Conservation (phyloP, 2,329 filamentous ascomycete genomes). For the Zymoseptoria ardabiliae region DNA sequence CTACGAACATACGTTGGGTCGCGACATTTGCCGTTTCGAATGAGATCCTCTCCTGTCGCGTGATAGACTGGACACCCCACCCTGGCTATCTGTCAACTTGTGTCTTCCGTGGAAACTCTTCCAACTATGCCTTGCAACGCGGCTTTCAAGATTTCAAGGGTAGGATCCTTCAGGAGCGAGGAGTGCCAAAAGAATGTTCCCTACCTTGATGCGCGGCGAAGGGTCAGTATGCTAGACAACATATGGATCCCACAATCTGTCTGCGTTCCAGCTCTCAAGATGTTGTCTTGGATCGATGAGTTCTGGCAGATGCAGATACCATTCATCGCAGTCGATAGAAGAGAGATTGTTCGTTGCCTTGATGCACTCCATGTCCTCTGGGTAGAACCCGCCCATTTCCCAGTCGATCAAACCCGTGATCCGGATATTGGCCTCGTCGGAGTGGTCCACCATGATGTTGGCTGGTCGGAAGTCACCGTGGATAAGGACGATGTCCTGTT, state of each 20-base stretch:
- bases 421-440: background rate
- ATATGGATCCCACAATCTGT: background rate
- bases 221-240: background rate
- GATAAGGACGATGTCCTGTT: background rate
- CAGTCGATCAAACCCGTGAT: background rate
- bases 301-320: background rate
- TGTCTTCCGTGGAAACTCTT: no score
- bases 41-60: no score
- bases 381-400: background rate
- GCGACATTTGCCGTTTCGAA: no score
- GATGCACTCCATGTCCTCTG: background rate
- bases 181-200: no score
- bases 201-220: no score
- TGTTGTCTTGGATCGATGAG: background rate
- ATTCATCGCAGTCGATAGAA: background rate
- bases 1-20: no score
- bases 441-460: background rate
- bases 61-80: no score
- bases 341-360: background rate
- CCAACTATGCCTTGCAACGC: no score
- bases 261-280: background rate
- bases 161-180: no score
- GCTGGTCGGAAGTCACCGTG: background rate
- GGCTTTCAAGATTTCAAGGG: no score
- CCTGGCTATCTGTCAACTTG: no score